Evolutionary conservation across 2,329 filamentous ascomycete species (phyloP).

Genomic region (Penicillium sp.): DNA sequence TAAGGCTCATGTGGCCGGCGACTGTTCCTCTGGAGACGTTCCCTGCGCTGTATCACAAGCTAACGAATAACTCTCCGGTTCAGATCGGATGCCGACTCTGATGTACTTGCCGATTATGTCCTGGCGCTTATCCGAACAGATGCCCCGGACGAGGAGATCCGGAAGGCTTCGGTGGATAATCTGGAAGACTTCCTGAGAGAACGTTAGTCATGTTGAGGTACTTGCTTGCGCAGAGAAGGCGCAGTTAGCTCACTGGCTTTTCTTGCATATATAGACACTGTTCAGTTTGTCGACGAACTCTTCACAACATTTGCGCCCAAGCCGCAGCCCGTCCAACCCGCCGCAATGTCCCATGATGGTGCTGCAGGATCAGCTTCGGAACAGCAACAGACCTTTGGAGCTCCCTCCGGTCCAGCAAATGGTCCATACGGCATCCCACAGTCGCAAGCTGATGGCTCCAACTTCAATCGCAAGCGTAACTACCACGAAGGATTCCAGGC

Average conservation of each 20-base stretch:
- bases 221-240: too few species aligned
- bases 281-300: conserved; percentile 53
- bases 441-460: too few species aligned
- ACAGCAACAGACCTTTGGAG: conserved; percentile 20
- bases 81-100: conserved; percentile 55
- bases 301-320: conserved; percentile 45
- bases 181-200: conserved; percentile 52
- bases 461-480: conserved; percentile 44
- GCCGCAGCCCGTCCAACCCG: conserved; percentile 23
- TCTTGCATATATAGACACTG: conserved; percentile 40
- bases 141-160: conserved; percentile 47
- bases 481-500: conserved; percentile 44
- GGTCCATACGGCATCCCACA: too few species aligned
- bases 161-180: conserved; percentile 46
- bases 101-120: conserved; percentile 55
- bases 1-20: conserved; percentile 28
- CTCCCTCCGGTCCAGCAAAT: too few species aligned
- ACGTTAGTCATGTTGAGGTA: conserved; percentile 25
- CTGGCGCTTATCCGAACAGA: conserved; percentile 51
- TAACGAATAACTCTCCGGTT: conserved; percentile 45
- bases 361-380: too few species aligned
- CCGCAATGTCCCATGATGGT: too few species aligned
- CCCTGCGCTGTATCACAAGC: too few species aligned
- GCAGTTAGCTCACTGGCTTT: conserved; percentile 13
- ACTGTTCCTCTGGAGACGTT: too few species aligned